Evolutionary conservation across 2,329 filamentous ascomycete species (phyloP).

Genomic region (Aspergillus candidus): DNA sequence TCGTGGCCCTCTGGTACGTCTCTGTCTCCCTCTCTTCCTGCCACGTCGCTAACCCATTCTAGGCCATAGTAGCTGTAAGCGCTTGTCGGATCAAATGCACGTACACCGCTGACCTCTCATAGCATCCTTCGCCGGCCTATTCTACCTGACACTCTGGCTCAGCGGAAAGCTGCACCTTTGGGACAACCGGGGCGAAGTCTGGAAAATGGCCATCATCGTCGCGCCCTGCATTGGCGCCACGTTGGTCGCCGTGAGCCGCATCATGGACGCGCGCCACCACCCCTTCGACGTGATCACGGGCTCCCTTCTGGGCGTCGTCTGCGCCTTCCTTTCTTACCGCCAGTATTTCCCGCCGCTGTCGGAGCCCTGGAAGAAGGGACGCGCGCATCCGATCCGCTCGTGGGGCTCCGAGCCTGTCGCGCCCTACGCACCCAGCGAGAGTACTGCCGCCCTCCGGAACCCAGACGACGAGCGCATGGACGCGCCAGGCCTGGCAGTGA

Average conservation of each 20-base stretch:
- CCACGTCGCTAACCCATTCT: conserved; percentile 12
- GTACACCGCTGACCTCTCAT: conserved; percentile 9
- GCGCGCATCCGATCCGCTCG: conserved; percentile 52
- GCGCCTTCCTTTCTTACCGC: conserved; percentile 49
- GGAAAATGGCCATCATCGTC: conserved; percentile 52
- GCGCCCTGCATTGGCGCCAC: conserved; percentile 49
- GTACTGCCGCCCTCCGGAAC: conserved; percentile 26
- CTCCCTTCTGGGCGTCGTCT: conserved; percentile 47
- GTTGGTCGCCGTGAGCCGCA: conserved; percentile 51
- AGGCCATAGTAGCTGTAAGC: conserved; percentile 22
- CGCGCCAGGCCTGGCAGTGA: conserved; percentile 4
- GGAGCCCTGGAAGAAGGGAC: conserved; percentile 53
- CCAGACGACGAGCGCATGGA: conserved; percentile 25
- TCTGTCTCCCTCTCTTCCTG: background rate
- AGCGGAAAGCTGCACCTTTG: conserved; percentile 55
- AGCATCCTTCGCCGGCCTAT: conserved; percentile 55
- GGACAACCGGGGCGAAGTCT: conserved; percentile 56
- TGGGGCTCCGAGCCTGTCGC: conserved; percentile 47
- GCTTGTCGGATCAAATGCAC: too few species aligned
- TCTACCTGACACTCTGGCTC: conserved; percentile 55
- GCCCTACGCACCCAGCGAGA: conserved; percentile 14
- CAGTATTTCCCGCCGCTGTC: conserved; percentile 55
- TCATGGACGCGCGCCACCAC: conserved; percentile 58
- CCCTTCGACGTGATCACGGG: conserved; percentile 56
- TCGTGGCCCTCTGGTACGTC: conserved; percentile 51